Evolutionary conservation across 441 rosid genomes (phyloP).

Genomic region (Kokia cookei): DNA sequence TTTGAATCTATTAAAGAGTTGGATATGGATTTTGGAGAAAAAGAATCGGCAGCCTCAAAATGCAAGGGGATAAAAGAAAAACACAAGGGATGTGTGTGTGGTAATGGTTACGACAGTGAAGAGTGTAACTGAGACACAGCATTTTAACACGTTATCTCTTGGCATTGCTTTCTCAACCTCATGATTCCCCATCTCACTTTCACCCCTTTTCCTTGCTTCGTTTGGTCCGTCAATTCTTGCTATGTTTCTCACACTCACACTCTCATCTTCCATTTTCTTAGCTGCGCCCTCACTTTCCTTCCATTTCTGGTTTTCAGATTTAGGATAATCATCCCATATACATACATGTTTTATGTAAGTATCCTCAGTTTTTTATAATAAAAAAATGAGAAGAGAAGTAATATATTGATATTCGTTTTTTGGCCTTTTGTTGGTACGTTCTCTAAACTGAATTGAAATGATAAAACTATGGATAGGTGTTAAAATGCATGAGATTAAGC

Average conservation of each 20-base stretch:
- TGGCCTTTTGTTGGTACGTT: background rate
- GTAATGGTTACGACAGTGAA: conserved; percentile 19
- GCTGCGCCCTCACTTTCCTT: background rate
- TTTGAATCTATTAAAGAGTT: background rate
- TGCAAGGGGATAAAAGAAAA: background rate
- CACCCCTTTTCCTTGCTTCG: background rate
- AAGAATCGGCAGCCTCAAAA: background rate
- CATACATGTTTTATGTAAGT: no score
- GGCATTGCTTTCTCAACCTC: conserved; percentile 56
- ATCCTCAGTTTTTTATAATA: no score
- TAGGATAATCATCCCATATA: background rate
- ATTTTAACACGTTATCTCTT: conserved; percentile 72
- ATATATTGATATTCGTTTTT: background rate
- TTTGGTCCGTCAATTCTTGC: background rate
- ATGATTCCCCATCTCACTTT: background rate
- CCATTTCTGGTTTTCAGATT: background rate
- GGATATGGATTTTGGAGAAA: background rate
- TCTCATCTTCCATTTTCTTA: background rate
- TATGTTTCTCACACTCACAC: background rate
- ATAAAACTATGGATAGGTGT: background rate
- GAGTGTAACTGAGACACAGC: conserved; percentile 40
- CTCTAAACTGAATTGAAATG: background rate
- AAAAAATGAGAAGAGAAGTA: background rate
- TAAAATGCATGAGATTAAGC: background rate
- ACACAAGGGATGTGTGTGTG: conserved; percentile 31